Evolutionary conservation across 2,329 filamentous ascomycete species (phyloP).

Genomic region (Aspergillus texensis): DNA sequence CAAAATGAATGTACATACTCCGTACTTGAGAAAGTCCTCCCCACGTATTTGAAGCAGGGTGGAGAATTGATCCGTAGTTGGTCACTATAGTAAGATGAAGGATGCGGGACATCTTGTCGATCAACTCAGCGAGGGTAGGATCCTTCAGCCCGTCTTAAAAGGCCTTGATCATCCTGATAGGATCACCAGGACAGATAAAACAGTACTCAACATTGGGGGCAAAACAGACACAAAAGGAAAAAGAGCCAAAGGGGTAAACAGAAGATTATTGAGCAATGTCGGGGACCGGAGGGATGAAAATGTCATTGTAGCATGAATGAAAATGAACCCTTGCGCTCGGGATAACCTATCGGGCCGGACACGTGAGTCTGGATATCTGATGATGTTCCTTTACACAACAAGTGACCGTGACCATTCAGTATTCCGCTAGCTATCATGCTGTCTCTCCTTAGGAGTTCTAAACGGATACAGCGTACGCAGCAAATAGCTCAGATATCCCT

Average conservation of each 20-base stretch:
- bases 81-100: background rate
- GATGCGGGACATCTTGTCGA: background rate
- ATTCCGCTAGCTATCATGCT: background rate
- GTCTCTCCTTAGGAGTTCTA: background rate
- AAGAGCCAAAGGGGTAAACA: background rate
- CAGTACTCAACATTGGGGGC: background rate
- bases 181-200: background rate
- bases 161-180: background rate
- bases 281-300: no score
- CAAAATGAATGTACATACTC: background rate
- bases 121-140: background rate
- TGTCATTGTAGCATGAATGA: background rate
- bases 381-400: background rate
- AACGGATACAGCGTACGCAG: background rate
- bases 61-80: background rate
- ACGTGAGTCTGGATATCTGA: background rate
- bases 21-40: background rate
- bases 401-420: background rate
- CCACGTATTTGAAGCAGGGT: background rate
- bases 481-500: constrained; percentile 4
- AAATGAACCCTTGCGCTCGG: background rate
- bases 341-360: background rate
- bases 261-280: background rate
- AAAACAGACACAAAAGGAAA: background rate
- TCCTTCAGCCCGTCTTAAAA: background rate